Evolutionary conservation across 148 eudicot genomes (phyloP).

Genomic region (Rheum nobile): DNA sequence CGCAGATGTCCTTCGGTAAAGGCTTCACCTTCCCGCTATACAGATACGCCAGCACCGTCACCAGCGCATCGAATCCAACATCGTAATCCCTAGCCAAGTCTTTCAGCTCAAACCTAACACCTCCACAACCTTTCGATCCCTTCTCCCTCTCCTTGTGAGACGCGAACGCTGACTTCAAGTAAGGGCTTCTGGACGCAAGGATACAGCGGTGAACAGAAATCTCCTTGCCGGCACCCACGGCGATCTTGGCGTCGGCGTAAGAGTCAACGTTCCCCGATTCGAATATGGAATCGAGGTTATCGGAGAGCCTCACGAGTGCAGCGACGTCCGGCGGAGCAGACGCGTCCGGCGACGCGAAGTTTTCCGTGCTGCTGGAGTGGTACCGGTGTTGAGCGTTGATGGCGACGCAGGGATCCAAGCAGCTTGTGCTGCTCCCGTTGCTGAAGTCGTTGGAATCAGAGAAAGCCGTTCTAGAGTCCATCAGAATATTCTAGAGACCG

Average conservation of each 20-base stretch:
- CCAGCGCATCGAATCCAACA: conserved; percentile 59
- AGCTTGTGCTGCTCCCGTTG: conserved; percentile 47
- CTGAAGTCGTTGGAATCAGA: conserved; percentile 74
- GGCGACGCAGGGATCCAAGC: conserved; percentile 13
- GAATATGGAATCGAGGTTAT: conserved; percentile 41
- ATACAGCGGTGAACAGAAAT: conserved; percentile 68
- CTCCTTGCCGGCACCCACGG: conserved; percentile 29
- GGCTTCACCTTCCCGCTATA: conserved; percentile 52
- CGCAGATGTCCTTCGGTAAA: conserved; percentile 43
- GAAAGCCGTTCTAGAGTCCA: conserved; percentile 28
- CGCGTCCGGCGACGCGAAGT: conserved; percentile 10
- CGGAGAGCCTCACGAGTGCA: conserved; percentile 45
- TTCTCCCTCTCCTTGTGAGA: conserved; percentile 14
- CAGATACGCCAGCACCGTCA: conserved; percentile 50
- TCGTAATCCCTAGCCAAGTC: conserved; percentile 46
- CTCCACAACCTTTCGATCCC: background rate
- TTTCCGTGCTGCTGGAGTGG: conserved; percentile 5
- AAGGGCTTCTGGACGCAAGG: conserved; percentile 52
- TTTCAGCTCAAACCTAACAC: conserved; percentile 42
- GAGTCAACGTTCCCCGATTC: conserved; percentile 20
- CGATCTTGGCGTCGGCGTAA: conserved; percentile 58
- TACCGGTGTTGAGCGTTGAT: conserved; percentile 9
- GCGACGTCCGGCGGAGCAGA: conserved; percentile 19
- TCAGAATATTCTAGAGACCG: background rate
- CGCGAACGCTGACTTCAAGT: conserved; percentile 29